Conservation (phyloP, 106 monocot genomes). For the Posidonia australis region DNA sequence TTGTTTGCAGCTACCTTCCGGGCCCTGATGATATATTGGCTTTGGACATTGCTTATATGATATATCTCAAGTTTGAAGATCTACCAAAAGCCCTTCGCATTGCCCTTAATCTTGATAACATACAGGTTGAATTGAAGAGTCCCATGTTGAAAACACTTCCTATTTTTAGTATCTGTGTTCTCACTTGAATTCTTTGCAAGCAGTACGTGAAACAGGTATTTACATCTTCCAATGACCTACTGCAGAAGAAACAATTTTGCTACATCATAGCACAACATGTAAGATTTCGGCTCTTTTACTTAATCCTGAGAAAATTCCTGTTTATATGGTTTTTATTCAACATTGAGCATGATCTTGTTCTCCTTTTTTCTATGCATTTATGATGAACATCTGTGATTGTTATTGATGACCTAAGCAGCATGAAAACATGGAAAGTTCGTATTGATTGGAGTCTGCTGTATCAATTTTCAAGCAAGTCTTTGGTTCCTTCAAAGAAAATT, state of each 20-base stretch:
- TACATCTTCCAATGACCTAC: constrained; percentile 48
- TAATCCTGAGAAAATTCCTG: too few relatives aligned
- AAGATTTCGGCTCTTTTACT: constrained; percentile 21
- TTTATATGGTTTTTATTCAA: too few relatives aligned
- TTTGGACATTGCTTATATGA: constrained; percentile 73
- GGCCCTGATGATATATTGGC: constrained; percentile 81
- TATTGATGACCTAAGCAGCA: too few relatives aligned
- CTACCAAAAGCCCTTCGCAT: constrained; percentile 69
- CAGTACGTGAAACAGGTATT: constrained; percentile 92
- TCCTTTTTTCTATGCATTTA: too few relatives aligned
- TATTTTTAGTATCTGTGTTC: neutral
- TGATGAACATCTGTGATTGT: too few relatives aligned
- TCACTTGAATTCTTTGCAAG: constrained; percentile 1
- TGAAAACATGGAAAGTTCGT: too few relatives aligned
- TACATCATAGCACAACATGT: constrained; percentile 93
- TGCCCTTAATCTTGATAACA: constrained; percentile 75
- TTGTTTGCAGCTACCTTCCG: constrained; percentile 63
- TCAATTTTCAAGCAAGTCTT: too few relatives aligned
- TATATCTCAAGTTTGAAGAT: constrained; percentile 88
- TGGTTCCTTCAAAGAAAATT: too few relatives aligned
- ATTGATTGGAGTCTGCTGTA: too few relatives aligned
- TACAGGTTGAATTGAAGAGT: constrained; percentile 32
- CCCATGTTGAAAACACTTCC: neutral
- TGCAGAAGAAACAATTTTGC: constrained; percentile 92
- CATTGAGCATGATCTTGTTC: too few relatives aligned